phyloP scores from a whole-genome alignment of 208 protist genomes.

The Leishmania braziliensis region DNA sequence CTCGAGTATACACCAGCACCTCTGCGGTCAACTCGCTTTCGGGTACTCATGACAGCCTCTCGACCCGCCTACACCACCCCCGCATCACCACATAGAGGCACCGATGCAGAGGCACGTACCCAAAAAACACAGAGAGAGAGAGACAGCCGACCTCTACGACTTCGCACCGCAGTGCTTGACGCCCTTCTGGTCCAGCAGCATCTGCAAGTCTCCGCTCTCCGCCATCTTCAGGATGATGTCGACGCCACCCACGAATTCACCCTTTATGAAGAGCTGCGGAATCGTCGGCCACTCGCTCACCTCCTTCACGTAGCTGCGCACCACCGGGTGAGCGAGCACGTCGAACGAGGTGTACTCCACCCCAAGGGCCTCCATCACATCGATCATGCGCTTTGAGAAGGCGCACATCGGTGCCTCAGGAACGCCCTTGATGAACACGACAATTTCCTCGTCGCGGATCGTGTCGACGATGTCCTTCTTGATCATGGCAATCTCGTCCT shows the following conservation, averaged over 20 bases:
- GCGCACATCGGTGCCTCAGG: conserved; percentile 96
- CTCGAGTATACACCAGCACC: conserved; percentile 13
- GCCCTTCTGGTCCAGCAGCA: conserved; percentile 81
- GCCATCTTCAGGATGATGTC: conserved; percentile 95
- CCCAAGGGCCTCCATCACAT: conserved; percentile 92
- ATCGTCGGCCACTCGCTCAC: conserved; percentile 97
- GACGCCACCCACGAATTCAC: conserved; percentile 95
- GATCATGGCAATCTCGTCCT: conserved; percentile 85
- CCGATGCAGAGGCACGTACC: neutral
- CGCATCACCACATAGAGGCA: neutral
- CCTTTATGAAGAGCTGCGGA: conserved; percentile 96
- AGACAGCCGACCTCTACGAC: neutral
- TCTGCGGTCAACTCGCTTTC: conserved; percentile 15
- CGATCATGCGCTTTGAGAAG: conserved; percentile 93
- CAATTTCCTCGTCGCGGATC: conserved; percentile 89
- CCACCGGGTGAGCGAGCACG: conserved; percentile 90
- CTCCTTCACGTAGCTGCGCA: conserved; percentile 95
- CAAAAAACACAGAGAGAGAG: neutral
- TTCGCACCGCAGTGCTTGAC: conserved; percentile 73
- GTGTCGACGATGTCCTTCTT: conserved; percentile 89
- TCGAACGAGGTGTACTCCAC: conserved; percentile 94
- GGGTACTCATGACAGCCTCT: neutral
- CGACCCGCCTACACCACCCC: neutral
- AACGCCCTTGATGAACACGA: conserved; percentile 97
- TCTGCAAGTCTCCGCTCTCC: conserved; percentile 81